Evolutionary conservation across 106 monocot genomes (phyloP), one percentile per base, ranked within the genome.

Genomic region (Allium cepa): DNA sequence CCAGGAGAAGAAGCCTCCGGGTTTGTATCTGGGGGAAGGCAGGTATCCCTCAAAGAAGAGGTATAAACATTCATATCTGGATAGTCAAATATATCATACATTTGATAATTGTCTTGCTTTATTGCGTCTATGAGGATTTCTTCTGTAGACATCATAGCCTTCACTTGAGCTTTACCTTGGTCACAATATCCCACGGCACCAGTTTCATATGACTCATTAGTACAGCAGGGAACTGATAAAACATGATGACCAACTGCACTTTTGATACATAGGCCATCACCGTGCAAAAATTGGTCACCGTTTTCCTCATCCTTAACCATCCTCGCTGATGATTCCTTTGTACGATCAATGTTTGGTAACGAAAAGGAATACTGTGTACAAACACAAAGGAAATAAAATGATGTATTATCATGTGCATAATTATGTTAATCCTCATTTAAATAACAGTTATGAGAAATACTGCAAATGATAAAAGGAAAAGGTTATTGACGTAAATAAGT

Each of bases 311-410:
- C 57, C 49, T 50, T 49, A 45, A 46, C 3, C 8, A 5, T 27
- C 22, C 17, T 7, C 22, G 7, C 13, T 51, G 12, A 51, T 18
- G 26, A 10, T 52, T 67, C 52, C 53, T 51, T 27, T 46, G 8
- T 67, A 52, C 10, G 12, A 67, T 53, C 53, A 15, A 26, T 51
- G 26, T 18, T 52, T 51, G 52, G 26, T 22, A 8, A 26, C 5
- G 28, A 67, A 67, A 64, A 50, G 48, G 68, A 58, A 73, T 64
- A 57, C 79, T 79, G 69, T 58, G 18, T 52, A 11, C 17, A 69
- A 55, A 71, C 26, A 13, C 3, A 58, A 61, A 36, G 1, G 36
- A 36, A 36, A 36, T 5, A 36, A 36, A 36, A 36, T 36, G 36
- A 36, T 5, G 36, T 1, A 36, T 36, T 36, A 4, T 36, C 36